Conservation (phyloP, 768 basidiomycete species). For the Lactifluus subvellereus region DNA sequence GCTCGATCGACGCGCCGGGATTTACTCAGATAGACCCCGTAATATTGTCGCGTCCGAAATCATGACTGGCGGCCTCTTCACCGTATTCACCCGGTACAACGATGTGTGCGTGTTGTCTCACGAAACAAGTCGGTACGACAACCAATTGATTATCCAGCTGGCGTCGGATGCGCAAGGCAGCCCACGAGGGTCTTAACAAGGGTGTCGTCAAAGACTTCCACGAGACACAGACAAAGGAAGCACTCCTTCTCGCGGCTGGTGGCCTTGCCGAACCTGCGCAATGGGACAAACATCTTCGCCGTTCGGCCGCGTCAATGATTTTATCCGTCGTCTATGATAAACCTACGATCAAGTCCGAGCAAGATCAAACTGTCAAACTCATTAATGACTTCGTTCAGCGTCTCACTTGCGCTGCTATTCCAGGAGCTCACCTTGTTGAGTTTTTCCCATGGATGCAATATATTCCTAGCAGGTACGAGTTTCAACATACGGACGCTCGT, state of each 20-base stretch:
- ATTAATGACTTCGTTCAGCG: conserved; percentile 29
- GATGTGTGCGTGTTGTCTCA: conserved; percentile 11
- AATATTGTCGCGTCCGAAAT: conserved; percentile 23
- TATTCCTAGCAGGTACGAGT: conserved; percentile 18
- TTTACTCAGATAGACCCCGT: conserved; percentile 29
- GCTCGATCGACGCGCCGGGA: conserved; percentile 29
- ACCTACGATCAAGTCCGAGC: conserved; percentile 20
- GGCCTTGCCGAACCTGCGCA: conserved; percentile 28
- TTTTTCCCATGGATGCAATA: conserved; percentile 23
- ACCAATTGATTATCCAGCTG: conserved; percentile 26
- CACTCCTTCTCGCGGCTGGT: conserved; percentile 30
- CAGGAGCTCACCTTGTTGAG: conserved; percentile 31
- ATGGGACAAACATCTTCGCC: conserved; percentile 33
- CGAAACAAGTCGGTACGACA: not conserved
- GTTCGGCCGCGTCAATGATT: conserved; percentile 30
- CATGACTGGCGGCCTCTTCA: conserved; percentile 21
- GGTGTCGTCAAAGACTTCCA: conserved; percentile 26
- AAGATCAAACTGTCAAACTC: conserved; percentile 22
- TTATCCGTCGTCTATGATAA: conserved; percentile 29
- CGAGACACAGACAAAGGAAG: conserved; percentile 30
- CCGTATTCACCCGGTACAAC: conserved; percentile 21
- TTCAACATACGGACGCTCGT: too few relatives aligned
- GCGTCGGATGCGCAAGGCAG: conserved; percentile 33
- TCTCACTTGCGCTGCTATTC: conserved; percentile 32
- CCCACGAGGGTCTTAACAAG: conserved; percentile 33